Evolutionary conservation across 1,284 basidiomycete genomes (phyloP), one percentile per base, ranked within the genome.

Genomic region (Ganoderma resinaceum): DNA sequence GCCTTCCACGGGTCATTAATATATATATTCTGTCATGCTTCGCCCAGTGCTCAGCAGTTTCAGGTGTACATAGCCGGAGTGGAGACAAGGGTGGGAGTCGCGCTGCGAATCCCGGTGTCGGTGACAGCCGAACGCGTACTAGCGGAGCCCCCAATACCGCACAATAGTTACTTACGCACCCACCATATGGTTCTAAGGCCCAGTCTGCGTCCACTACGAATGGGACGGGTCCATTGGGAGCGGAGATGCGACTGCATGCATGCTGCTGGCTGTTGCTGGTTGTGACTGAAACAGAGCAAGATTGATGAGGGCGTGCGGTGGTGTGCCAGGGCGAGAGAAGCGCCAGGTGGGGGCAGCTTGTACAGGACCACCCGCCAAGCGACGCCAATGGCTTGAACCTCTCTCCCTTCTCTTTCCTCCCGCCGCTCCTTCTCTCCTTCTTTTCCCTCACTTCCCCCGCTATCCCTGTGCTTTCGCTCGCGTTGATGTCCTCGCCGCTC

Each of bases 401-500:
- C 53, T 60, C 53, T 62, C 61, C 23, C 57, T 46, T 59, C 29
- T 46, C 55, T 60, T 49, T 61, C 65, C 58, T 63, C 67, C 58
- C 52, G 63, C 66, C 67, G 38, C 67, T 67, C 67, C 43, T 67
- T 67, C 58, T 70, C 62, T 65, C 61, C 55, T 58, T 60, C 65
- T 62, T 62, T 61, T 46, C 29, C 58, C 58, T 33, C 61, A 29
- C 61, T 58, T 40, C 58, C 52, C 52, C 52, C 61, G 61, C 53
- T 60, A 46, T 42, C 61, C 61, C 33, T 55, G 58, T 59, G 61
- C 66, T 26, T 38, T 61, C 35, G 26, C 58, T 60, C 58, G 68
- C 64, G 68, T 75, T 72, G 66, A 89, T 88, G 87, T 83, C 84
- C 72, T 75, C 83, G 8, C 82, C 82, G 73, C 78, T 82, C 66